A percentile compares a stretch with the other conserved stretches of the same genome.
Evolutionary conservation across 495 filamentous ascomycete genomes (phyloP).

Genomic region (Neurospora sp.): DNA sequence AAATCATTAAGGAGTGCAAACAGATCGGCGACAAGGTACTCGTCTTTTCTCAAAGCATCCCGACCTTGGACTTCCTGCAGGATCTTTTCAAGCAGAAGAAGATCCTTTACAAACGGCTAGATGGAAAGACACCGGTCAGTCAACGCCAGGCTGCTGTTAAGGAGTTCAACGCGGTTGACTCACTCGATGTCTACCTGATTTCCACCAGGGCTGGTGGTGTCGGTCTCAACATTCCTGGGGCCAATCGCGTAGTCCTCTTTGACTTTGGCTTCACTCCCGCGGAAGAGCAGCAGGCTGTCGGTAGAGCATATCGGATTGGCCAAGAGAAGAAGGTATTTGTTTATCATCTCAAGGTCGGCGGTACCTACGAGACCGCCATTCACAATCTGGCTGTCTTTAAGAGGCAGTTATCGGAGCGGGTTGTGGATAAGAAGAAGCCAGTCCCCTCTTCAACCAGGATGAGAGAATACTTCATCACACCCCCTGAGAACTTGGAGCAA

Average conservation of each 20-base stretch:
- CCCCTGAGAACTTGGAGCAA: conserved; percentile 36
- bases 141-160: conserved; percentile 52
- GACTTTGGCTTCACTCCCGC: conserved; percentile 75
- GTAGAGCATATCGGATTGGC: conserved; percentile 77
- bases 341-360: conserved; percentile 71
- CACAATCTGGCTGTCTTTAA: conserved; percentile 72
- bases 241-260: conserved; percentile 81
- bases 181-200: conserved; percentile 55
- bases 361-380: conserved; percentile 66
- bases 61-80: conserved; percentile 60
- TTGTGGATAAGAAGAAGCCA: conserved; percentile 75
- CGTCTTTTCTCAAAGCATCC: conserved; percentile 67
- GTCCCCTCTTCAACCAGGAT: conserved; percentile 43
- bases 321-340: conserved; percentile 77
- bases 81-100: conserved; percentile 33
- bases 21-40: conserved; percentile 59
- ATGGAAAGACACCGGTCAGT: conserved; percentile 46
- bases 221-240: conserved; percentile 73
- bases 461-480: conserved; percentile 47
- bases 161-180: conserved; percentile 48
- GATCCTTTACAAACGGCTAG: conserved; percentile 45
- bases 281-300: conserved; percentile 81
- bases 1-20: conserved; percentile 54
- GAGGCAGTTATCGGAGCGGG: conserved; percentile 60
- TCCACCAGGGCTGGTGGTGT: conserved; percentile 74